A percentile compares a stretch with the other conserved stretches of the same genome.
phyloP scores from a whole-genome alignment of 2,329 filamentous ascomycete species.

The Botrytis fabae region DNA sequence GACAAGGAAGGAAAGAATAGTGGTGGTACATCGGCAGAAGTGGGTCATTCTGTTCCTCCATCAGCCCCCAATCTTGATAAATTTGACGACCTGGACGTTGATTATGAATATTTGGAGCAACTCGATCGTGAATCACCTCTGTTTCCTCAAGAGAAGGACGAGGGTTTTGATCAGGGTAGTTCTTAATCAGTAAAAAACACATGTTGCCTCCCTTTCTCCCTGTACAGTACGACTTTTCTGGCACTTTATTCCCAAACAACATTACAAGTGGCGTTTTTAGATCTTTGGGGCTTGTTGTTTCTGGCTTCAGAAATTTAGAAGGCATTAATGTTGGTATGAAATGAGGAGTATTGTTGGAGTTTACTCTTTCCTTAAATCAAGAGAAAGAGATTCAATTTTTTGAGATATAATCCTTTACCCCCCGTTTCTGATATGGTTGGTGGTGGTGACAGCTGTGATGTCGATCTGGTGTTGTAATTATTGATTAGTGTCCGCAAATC shows the following conservation, averaged over 20 bases:
- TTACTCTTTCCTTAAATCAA: slow-evolving; percentile 14
- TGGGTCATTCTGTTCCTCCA: slow-evolving; percentile 49
- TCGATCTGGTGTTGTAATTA: slow-evolving; percentile 19
- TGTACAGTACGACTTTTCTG: slow-evolving; percentile 22
- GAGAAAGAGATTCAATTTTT: slow-evolving; percentile 24
- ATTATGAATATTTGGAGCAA: slow-evolving; percentile 43
- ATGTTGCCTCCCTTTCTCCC: slow-evolving; percentile 19
- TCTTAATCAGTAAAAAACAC: slow-evolving; percentile 22
- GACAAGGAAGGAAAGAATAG: slow-evolving; percentile 62
- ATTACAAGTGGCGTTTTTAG: slow-evolving; percentile 25
- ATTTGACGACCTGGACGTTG: slow-evolving; percentile 41
- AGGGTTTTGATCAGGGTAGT: slow-evolving; percentile 62
- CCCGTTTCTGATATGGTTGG: slow-evolving; percentile 13
- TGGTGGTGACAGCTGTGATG: slow-evolving; percentile 21
- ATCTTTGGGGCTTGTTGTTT: slow-evolving; percentile 24
- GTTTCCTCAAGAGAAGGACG: slow-evolving; percentile 33
- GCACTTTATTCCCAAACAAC: slow-evolving; percentile 21
- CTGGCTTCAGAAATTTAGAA: slow-evolving; percentile 22
- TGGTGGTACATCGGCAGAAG: slow-evolving; percentile 48
- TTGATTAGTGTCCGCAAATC: slow-evolving; percentile 19
- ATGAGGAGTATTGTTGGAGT: slow-evolving; percentile 21
- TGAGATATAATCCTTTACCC: slow-evolving; percentile 6
- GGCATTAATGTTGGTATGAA: slow-evolving; percentile 22
- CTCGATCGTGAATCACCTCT: slow-evolving; percentile 42
- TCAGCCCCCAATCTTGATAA: slow-evolving; percentile 41